These are phyloP conservation scores for Didymella keratinophila DNA, from an alignment of 2,329 filamentous ascomycete species.

Conservation along the genomic window DNA sequence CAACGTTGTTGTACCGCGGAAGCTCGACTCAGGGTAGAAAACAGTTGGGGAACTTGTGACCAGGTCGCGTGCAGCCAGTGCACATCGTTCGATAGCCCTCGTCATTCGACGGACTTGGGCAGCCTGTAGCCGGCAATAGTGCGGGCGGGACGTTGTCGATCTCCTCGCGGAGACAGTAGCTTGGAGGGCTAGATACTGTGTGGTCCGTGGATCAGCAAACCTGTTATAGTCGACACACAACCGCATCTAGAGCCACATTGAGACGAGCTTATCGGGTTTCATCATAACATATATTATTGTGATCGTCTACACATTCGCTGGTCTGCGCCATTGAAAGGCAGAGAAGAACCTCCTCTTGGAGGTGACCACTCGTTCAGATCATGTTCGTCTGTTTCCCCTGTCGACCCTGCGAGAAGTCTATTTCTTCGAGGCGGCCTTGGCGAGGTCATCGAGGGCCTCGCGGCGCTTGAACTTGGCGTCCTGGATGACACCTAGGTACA, in stretches of 20 bases:
- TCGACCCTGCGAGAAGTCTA: conserved; percentile 24
- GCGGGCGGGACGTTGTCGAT: background rate
- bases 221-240: background rate
- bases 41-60: background rate
- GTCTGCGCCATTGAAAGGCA: background rate
- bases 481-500: conserved; percentile 68
- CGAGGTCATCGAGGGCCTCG: conserved; percentile 73
- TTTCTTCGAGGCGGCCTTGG: conserved; percentile 57
- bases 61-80: background rate
- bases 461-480: conserved; percentile 80
- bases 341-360: background rate
- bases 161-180: background rate
- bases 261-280: background rate
- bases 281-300: background rate
- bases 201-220: background rate
- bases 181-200: background rate
- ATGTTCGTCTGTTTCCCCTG: background rate
- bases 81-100: background rate
- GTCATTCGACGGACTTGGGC: background rate
- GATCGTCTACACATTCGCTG: background rate
- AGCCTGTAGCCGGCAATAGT: background rate
- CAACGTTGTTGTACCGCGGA: background rate
- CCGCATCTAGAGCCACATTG: background rate
- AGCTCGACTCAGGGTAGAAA: background rate
- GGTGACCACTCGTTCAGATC: background rate